These are phyloP conservation scores for Didymella pomorum DNA, from an alignment of 2,329 filamentous ascomycete genomes.

Conservation along the genomic window DNA sequence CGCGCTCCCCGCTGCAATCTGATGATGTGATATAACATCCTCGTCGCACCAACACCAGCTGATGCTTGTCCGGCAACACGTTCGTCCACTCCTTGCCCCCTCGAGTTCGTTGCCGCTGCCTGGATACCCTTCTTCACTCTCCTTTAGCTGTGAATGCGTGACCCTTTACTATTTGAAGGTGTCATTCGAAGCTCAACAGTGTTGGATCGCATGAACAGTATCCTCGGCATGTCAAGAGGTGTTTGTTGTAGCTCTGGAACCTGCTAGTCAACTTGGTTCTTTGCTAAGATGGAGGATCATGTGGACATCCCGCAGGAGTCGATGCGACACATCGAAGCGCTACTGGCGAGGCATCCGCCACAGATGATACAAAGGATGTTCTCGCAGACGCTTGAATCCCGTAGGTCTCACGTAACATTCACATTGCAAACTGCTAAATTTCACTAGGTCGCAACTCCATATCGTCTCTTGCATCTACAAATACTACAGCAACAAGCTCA, in stretches of 20 bases:
- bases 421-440: slow-evolving; percentile 28
- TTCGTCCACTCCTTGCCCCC: slow-evolving; percentile 44
- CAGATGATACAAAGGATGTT: slow-evolving; percentile 50
- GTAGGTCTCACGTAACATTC: slow-evolving; percentile 31
- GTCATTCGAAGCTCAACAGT: slow-evolving; percentile 8
- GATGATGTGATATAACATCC: slow-evolving; percentile 51
- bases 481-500: slow-evolving; percentile 39
- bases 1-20: slow-evolving; percentile 46
- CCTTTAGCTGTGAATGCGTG: slow-evolving; percentile 12
- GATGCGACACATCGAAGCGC: slow-evolving; percentile 49
- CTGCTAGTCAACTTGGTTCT: slow-evolving; percentile 23
- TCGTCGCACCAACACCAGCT: slow-evolving; percentile 42
- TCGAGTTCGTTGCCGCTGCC: slow-evolving; percentile 30
- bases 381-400: slow-evolving; percentile 46
- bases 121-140: slow-evolving; percentile 34
- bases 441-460: slow-evolving; percentile 45
- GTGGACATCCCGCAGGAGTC: slow-evolving; percentile 49
- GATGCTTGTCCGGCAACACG: slow-evolving; percentile 43
- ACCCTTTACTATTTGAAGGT: slow-evolving; percentile 5
- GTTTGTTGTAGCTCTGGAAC: slow-evolving; percentile 16
- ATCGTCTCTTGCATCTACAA: slow-evolving; percentile 45
- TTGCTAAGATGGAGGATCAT: slow-evolving; percentile 45
- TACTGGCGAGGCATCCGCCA: slow-evolving; percentile 47
- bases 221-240: slow-evolving; percentile 33
- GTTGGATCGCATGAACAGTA: slow-evolving; percentile 16